phyloP scores from a whole-genome alignment of 345 rosid species.

The Corchorus olitorius region DNA sequence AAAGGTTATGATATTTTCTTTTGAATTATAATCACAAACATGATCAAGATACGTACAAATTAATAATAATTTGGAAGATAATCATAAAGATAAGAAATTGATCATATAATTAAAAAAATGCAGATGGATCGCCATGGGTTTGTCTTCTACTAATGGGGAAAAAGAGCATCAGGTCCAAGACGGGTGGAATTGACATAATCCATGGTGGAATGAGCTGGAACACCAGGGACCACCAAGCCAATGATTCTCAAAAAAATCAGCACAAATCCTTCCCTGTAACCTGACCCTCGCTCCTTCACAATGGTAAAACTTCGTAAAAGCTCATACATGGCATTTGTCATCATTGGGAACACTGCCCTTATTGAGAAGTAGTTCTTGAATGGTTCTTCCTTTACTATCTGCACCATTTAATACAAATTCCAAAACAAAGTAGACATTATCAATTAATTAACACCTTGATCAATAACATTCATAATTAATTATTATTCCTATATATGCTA shows the following conservation, averaged over 20 bases:
- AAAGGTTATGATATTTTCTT: no score
- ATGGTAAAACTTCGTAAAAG: constrained; percentile 62
- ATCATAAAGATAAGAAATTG: no score
- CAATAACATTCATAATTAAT: no score
- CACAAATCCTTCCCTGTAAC: constrained; percentile 40
- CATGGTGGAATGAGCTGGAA: constrained; percentile 37
- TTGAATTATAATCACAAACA: no score
- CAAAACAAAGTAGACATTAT: constrained; percentile 25
- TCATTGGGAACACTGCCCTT: constrained; percentile 27
- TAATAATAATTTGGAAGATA: no score
- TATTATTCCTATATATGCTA: no score
- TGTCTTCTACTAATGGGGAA: no score
- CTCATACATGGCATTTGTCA: constrained; percentile 43
- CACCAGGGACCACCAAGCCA: constrained; percentile 38
- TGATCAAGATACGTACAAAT: no score
- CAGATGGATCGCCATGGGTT: no score
- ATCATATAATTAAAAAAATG: no score
- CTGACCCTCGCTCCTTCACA: constrained; percentile 20
- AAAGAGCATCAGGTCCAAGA: constrained; percentile 13
- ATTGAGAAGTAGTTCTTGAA: constrained; percentile 56
- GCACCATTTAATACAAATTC: not conserved
- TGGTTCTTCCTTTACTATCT: constrained; percentile 55
- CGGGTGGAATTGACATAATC: constrained; percentile 50
- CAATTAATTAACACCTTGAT: no score
- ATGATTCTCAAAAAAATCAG: constrained; percentile 28